These are phyloP conservation scores for Cyathus striatus DNA, from an alignment of 768 basidiomycete genomes.

Conservation along the genomic window DNA sequence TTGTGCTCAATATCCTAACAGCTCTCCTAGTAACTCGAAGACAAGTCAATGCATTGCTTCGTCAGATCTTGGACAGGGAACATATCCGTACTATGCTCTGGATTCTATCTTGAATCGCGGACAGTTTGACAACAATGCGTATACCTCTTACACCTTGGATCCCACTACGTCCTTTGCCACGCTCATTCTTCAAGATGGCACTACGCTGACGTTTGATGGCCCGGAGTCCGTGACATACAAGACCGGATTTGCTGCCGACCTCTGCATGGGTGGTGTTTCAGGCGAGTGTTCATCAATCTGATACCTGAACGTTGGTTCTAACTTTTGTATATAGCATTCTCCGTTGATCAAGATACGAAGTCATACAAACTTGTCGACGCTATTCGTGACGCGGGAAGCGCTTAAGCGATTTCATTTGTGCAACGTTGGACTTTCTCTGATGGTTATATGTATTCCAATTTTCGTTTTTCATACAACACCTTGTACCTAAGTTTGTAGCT, in stretches of 20 bases:
- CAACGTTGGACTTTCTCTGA: too few relatives aligned
- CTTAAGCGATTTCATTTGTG: too few relatives aligned
- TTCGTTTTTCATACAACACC: too few relatives aligned
- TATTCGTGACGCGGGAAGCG: too few relatives aligned
- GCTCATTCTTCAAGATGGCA: background rate
- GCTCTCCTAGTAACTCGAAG: background rate
- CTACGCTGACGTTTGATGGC: background rate
- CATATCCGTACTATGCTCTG: background rate
- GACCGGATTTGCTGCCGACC: background rate
- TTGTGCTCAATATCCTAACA: background rate
- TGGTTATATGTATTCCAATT: too few relatives aligned
- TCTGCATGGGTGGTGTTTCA: background rate
- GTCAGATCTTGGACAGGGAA: background rate
- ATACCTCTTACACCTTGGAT: background rate
- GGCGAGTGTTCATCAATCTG: background rate
- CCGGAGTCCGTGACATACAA: background rate
- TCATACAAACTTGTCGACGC: background rate
- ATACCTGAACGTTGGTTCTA: background rate
- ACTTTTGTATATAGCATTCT: background rate
- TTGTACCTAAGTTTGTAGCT: too few relatives aligned
- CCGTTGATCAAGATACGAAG: background rate
- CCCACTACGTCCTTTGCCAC: background rate
- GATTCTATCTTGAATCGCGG: background rate
- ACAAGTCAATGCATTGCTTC: background rate
- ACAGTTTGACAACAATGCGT: background rate